Percentiles rank a stretch among this genome's conserved stretches.
Evolutionary conservation across 228 moss, liverwort and hornwort species (phyloP).

Genomic region (Sphagnum fallax): DNA sequence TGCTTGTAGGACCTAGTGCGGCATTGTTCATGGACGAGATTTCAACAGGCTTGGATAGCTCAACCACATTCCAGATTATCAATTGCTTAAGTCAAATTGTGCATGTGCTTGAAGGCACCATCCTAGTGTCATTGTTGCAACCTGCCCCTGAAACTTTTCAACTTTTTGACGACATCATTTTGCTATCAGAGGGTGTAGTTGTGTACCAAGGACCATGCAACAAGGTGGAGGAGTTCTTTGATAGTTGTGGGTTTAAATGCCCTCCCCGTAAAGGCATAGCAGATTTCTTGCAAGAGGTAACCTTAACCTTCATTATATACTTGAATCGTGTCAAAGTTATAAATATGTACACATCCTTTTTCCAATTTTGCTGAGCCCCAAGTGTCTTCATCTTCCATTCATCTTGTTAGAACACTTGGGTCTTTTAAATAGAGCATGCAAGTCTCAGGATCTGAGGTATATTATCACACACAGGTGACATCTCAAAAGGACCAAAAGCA

Average conservation of each 20-base stretch:
- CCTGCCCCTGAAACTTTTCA: slow-evolving; percentile 44
- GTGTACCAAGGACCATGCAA: slow-evolving; percentile 36
- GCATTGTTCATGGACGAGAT: slow-evolving; percentile 49
- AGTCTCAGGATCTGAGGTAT: not conserved
- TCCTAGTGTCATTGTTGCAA: slow-evolving; percentile 41
- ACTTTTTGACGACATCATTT: slow-evolving; percentile 41
- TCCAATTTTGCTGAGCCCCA: not conserved
- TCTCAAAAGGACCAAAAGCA: slow-evolving; percentile 36
- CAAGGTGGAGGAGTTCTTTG: slow-evolving; percentile 29
- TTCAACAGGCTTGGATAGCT: slow-evolving; percentile 51
- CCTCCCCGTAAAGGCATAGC: slow-evolving; percentile 42
- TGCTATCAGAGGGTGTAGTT: slow-evolving; percentile 34
- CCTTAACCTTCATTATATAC: not conserved
- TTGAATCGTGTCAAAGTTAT: not conserved
- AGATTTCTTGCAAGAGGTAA: slow-evolving; percentile 52
- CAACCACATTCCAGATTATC: slow-evolving; percentile 45
- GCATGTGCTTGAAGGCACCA: slow-evolving; percentile 24
- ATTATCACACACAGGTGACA: slow-evolving; percentile 16
- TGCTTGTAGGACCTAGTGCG: slow-evolving; percentile 42
- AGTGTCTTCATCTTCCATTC: not conserved
- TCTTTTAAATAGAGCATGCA: not conserved
- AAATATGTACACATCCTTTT: not conserved
- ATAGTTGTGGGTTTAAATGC: slow-evolving; percentile 29
- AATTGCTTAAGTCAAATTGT: slow-evolving; percentile 29
- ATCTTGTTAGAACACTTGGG: not conserved